phyloP scores from a whole-genome alignment of 192 early-diverging fungal species.

The Neocallimastix lanati region DNA sequence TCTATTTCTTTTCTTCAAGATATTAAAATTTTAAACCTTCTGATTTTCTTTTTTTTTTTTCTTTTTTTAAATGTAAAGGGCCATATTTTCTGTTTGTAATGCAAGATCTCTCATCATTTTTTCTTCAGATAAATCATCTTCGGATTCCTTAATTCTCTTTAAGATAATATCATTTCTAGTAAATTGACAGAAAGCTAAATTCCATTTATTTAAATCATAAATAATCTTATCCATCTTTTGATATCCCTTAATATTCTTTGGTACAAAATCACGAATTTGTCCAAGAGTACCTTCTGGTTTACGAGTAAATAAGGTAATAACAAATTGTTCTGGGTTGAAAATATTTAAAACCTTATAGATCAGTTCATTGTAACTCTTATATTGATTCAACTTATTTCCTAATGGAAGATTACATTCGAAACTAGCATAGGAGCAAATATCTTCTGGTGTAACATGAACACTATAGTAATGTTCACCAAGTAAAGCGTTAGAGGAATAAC shows the following conservation, averaged over 20 bases:
- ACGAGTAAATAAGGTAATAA: conserved; percentile 55
- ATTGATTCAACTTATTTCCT: conserved; percentile 17
- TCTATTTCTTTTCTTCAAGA: too few species aligned
- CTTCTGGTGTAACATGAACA: conserved; percentile 95
- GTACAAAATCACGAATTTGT: neutral
- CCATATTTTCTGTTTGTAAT: neutral
- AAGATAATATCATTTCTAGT: conserved; percentile 6
- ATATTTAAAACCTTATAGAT: conserved; percentile 56
- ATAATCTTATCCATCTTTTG: conserved; percentile 46
- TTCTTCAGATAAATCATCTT: neutral
- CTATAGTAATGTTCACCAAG: conserved; percentile 77
- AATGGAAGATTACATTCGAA: conserved; percentile 86
- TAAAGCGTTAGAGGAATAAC: conserved; percentile 86
- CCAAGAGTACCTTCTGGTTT: neutral
- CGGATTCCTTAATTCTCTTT: neutral
- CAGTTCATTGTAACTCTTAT: conserved; percentile 42
- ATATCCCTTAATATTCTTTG: conserved; percentile 32
- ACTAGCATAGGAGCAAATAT: conserved; percentile 95
- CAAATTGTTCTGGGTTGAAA: conserved; percentile 66
- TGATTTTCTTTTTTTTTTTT: too few species aligned
- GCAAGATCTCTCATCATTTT: neutral
- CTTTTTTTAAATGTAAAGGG: too few species aligned
- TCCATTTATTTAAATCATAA: conserved; percentile 65
- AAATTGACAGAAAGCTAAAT: conserved; percentile 63
- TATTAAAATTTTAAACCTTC: too few species aligned